Evolutionary conservation across 2,329 filamentous ascomycete species (phyloP).

Genomic region (Hypoxylon rubiginosum): DNA sequence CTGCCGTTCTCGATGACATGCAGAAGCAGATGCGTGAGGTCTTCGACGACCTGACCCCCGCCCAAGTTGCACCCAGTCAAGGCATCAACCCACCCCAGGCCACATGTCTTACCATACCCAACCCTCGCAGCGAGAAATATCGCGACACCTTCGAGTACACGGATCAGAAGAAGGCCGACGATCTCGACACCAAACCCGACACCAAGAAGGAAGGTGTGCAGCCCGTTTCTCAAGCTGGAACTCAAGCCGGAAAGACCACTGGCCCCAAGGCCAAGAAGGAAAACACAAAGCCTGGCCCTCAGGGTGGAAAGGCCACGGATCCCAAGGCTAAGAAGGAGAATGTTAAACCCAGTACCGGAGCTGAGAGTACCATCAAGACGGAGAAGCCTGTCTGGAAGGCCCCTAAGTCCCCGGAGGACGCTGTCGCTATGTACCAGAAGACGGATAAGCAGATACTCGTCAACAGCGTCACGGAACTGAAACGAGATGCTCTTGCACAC

Average conservation of each 20-base stretch:
- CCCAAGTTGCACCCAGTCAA: conserved; percentile 49
- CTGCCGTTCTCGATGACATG: conserved; percentile 68
- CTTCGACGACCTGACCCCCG: conserved; percentile 62
- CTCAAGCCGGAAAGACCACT: background rate
- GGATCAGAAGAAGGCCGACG: conserved; percentile 27
- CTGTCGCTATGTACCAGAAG: conserved; percentile 53
- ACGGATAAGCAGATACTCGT: conserved; percentile 52
- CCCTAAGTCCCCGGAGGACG: conserved; percentile 51
- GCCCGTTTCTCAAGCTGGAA: background rate
- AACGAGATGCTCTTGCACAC: conserved; percentile 75
- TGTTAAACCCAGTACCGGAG: background rate
- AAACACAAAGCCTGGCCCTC: conserved; percentile 24
- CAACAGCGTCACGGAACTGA: conserved; percentile 70
- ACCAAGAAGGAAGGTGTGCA: background rate
- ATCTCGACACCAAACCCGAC: conserved; percentile 10
- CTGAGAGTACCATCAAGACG: background rate
- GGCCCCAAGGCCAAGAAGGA: conserved; percentile 41
- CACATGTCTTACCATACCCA: conserved; percentile 52
- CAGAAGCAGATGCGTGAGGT: conserved; percentile 64
- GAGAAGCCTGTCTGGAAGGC: conserved; percentile 39
- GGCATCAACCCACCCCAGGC: conserved; percentile 48
- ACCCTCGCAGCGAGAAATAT: conserved; percentile 52
- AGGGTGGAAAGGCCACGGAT: background rate
- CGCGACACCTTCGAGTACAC: conserved; percentile 47
- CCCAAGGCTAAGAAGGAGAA: conserved; percentile 44